Base-by-base conservation (phyloP, 2,329 filamentous ascomycete genomes). In the Pochonia chlamydosporia region DNA sequence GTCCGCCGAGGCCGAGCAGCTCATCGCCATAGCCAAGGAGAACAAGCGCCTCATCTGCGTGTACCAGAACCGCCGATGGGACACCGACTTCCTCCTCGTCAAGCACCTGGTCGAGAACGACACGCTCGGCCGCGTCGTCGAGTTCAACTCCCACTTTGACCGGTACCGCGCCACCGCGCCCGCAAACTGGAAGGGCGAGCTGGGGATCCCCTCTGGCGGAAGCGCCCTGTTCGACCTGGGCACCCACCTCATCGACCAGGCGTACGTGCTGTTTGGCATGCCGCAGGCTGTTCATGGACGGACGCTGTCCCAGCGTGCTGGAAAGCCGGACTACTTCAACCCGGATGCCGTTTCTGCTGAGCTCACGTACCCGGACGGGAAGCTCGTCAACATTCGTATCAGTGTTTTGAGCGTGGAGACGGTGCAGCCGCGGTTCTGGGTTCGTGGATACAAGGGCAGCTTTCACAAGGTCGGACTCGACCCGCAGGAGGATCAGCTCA, bases 81-180 rank as follows among this genome's bases (percentile, higher is more conserved):
- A 93, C 61, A 73, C 79, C 28, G 88, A 92, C 66, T 93, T 88
- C 55, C 66, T 85, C 40, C 88, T 86, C 0, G 71, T 89, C 40
- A 73, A 73, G 55, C 75, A 82, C 54, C 73, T 91, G 23, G 58
- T 90, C 30, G 65, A 68, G 11, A 72, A 77, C 25, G 78, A 74
- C 31, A 70, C 70, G 0, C 71, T 92, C 4, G 88, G 87, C 46
- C 76, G 86, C n/a, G 68, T 91, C 33, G 76, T 85, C 46, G 87
- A 92, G 67, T 88, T 86, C 59, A 81, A 90, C 64, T 85, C 84
- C 20, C 87, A 91, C 68, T 91, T 91, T 59, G 88, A 92, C 64
- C 81, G 87, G 16, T 84, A 86, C 67, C 78, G 82, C 16, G 73
- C 84, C 13, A 72, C 74, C 25, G 70, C 75, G 33, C 78, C 81